Percentiles rank a stretch among this genome's conserved stretches.
Conservation (phyloP, 192 early-diverging fungal genomes). For the Paraglomus occultum region DNA sequence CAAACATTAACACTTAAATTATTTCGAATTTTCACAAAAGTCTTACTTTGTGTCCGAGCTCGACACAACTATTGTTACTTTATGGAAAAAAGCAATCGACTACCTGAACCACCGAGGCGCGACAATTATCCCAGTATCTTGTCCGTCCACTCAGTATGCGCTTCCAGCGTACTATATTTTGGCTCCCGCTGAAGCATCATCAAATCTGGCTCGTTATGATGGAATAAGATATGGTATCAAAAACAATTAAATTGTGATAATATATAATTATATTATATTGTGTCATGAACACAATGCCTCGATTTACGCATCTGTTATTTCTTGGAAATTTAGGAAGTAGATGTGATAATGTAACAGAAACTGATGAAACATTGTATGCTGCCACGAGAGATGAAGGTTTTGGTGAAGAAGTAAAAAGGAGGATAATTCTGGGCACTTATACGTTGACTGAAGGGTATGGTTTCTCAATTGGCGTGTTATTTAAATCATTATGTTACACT, state of each 20-base stretch:
- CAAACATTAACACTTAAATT: conserved; percentile 22
- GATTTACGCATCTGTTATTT: not conserved
- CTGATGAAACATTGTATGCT: conserved; percentile 50
- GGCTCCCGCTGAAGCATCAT: conserved; percentile 87
- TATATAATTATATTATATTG: not conserved
- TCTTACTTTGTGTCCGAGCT: conserved; percentile 82
- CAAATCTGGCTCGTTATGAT: conserved; percentile 87
- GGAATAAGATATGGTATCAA: conserved; percentile 76
- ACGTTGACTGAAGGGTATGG: conserved; percentile 77
- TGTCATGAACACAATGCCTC: too few species aligned
- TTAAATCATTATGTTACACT: not conserved
- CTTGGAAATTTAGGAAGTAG: conserved; percentile 37
- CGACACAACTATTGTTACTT: conserved; percentile 43
- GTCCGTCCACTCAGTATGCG: conserved; percentile 67
- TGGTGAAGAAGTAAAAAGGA: conserved; percentile 77
- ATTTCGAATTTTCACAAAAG: conserved; percentile 28
- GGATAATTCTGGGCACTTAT: conserved; percentile 85
- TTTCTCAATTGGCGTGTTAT: too few species aligned
- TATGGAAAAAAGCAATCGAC: conserved; percentile 62
- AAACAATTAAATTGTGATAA: not conserved
- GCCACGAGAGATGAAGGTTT: conserved; percentile 68
- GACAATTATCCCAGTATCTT: conserved; percentile 62
- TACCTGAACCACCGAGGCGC: conserved; percentile 61
- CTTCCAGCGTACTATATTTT: conserved; percentile 87
- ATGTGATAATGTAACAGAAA: conserved; percentile 11